phyloP scores from a whole-genome alignment of 148 eudicot genomes.

The Nepenthes mirabilis region DNA sequence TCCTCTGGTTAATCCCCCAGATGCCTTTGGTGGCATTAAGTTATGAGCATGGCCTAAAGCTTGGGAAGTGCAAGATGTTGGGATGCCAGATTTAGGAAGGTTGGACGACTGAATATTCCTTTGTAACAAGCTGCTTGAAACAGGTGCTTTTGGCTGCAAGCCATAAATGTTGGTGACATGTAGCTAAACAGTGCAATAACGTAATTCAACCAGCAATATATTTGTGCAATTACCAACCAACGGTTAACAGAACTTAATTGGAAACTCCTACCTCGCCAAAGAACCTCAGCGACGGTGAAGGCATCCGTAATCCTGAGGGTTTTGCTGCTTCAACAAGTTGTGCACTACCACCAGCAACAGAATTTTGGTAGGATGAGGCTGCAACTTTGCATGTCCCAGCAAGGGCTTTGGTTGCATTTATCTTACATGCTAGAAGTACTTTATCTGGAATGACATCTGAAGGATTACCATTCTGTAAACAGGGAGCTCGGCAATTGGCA shows the following conservation, averaged over 20 bases:
- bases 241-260: background rate
- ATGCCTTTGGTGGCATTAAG: slow-evolving; percentile 16
- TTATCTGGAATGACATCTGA: slow-evolving; percentile 19
- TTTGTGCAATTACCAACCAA: background rate
- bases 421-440: slow-evolving; percentile 13
- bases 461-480: slow-evolving; percentile 10
- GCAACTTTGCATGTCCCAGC: slow-evolving; percentile 13
- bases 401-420: slow-evolving; percentile 14
- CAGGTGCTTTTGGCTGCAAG: slow-evolving; percentile 22
- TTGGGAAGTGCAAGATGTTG: slow-evolving; percentile 11
- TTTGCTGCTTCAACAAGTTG: slow-evolving; percentile 22
- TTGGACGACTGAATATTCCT: slow-evolving; percentile 14
- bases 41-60: slow-evolving; percentile 12
- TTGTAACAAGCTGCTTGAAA: slow-evolving; percentile 16
- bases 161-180: slow-evolving; percentile 2
- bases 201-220: background rate
- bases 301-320: slow-evolving; percentile 89
- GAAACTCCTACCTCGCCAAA: slow-evolving; percentile 56
- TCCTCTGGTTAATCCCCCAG: slow-evolving; percentile 1
- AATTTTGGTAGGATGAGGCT: slow-evolving; percentile 12
- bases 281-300: slow-evolving; percentile 85
- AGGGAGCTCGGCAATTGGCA: slow-evolving; percentile 14
- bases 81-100: slow-evolving; percentile 17
- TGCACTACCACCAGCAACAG: slow-evolving; percentile 11
- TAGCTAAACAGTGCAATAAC: slow-evolving; percentile 2